phyloP scores from a whole-genome alignment of 805 yeast genomes.

The Kazachstania africana region DNA sequence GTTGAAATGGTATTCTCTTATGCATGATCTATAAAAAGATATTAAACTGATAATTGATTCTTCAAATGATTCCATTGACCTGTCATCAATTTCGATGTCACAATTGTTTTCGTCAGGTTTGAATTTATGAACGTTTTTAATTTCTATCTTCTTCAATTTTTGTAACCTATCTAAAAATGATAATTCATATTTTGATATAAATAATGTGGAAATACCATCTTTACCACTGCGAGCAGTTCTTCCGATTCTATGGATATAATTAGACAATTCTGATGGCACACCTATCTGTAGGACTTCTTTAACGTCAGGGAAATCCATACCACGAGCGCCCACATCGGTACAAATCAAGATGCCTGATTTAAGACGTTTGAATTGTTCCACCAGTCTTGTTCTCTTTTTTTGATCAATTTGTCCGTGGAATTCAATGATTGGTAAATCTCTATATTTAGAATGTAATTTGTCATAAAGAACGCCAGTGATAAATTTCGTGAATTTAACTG shows the following conservation, averaged over 20 bases:
- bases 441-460: slow-evolving; percentile 1
- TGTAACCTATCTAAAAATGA: slow-evolving; percentile 41
- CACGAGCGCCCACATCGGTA: slow-evolving; percentile 93
- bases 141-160: slow-evolving; percentile 41
- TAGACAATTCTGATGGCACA: slow-evolving; percentile 60
- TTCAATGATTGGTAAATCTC: slow-evolving; percentile 24
- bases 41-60: slow-evolving; percentile 27
- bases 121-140: slow-evolving; percentile 34
- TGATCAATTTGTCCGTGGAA: slow-evolving; percentile 74
- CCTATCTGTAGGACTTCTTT: slow-evolving; percentile 78
- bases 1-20: slow-evolving; percentile 25
- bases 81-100: slow-evolving; percentile 14
- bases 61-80: slow-evolving; percentile 16
- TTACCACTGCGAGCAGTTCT: slow-evolving; percentile 92
- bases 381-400: slow-evolving; percentile 48
- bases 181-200: slow-evolving; percentile 43
- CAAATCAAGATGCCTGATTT: slow-evolving; percentile 53
- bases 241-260: slow-evolving; percentile 87
- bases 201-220: slow-evolving; percentile 58
- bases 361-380: slow-evolving; percentile 39
- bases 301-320: slow-evolving; percentile 88
- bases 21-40: slow-evolving; percentile 28
- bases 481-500: slow-evolving; percentile 52
- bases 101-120: slow-evolving; percentile 25
- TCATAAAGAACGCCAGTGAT: slow-evolving; percentile 24